Base-by-base conservation (phyloP, 2,329 filamentous ascomycete genomes). In the Diaporthe eres region DNA sequence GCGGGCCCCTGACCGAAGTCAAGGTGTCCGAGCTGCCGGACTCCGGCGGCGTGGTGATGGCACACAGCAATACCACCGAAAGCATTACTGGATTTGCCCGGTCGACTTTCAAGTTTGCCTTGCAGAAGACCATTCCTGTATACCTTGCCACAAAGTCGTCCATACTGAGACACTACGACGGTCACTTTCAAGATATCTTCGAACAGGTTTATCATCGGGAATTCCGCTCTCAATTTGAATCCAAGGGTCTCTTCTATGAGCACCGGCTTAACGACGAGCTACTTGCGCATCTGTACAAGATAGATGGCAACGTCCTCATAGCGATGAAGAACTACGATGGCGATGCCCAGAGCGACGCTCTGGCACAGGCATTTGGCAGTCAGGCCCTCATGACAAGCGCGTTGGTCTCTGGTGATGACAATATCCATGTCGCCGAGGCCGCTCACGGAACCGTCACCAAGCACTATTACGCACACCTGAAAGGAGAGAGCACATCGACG, bases 101-200 rank as follows among this genome's bases (percentile, higher is more conserved):
- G 84, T 94, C 96, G 78, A 95, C 93, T 80, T 98, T 99, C 92
- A 98, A 98, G 92, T 91, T 98, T 80, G 96, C 97, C 47, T 87
- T 98, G 61, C 89, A 92, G 85, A 97, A 98, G 91, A 89, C 89
- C 78, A 88, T 98, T 79, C 96, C 96, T n/a, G 89, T 99, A 82
- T 99, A 98, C 90, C 97, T 98, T 96, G 98, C 95, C 90, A 99
- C 96, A 86, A 99, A 99, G 94, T 98, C 98, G 90, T 98, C 96
- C 80, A 98, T 99, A 81, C 88, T 99, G 80, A 99, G 98, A 90
- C 96, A 96, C 86, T 99, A 99, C 87, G 96, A 99, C 84, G 96
- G 96, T 73, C 92, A 94, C 81, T 99, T 99, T 92, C 98, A 98
- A 92, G 97, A 99, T 83, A 97, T 98, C 85, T 99, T 99, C 92